These are phyloP conservation scores for Aspergillus conjunctus DNA, from an alignment of 495 filamentous ascomycete genomes.

Conservation along the genomic window DNA sequence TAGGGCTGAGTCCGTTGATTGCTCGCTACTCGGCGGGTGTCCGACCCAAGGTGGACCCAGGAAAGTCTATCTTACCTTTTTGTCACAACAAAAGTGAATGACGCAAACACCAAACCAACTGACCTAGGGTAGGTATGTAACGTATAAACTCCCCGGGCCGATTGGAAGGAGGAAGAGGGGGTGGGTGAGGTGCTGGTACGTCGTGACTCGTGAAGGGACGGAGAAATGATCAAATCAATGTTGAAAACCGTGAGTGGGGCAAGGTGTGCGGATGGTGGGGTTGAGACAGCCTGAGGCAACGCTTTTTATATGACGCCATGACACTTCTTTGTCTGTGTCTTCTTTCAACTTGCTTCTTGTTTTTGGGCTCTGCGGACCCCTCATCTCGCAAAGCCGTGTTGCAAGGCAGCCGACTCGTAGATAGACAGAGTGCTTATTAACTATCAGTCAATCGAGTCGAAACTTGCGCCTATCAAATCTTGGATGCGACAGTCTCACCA, in stretches of 20 bases:
- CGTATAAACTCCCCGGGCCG: not conserved
- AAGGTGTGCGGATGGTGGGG: constrained; percentile 20
- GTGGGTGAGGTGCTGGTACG: not conserved
- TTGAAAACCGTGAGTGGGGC: constrained; percentile 15
- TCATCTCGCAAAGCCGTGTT: not conserved
- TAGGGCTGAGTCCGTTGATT: not conserved
- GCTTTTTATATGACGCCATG: constrained; percentile 24
- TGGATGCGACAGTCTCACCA: not conserved
- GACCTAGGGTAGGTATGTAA: not conserved
- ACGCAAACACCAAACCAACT: not conserved
- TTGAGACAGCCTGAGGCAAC: constrained; percentile 26
- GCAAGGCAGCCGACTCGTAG: not conserved
- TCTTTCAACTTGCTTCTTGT: not conserved
- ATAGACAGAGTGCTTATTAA: not conserved
- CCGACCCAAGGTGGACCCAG: not conserved
- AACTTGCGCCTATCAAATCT: no score
- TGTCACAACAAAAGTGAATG: not conserved
- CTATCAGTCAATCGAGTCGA: not conserved
- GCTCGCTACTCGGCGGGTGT: not conserved
- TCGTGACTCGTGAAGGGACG: not conserved
- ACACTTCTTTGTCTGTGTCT: constrained; percentile 4
- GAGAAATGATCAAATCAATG: no score
- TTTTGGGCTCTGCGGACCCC: not conserved
- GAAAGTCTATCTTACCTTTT: constrained; percentile 1
- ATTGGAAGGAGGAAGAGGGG: not conserved